phyloP scores from a whole-genome alignment of 208 protist genomes.

The Borovskyia barvae region DNA sequence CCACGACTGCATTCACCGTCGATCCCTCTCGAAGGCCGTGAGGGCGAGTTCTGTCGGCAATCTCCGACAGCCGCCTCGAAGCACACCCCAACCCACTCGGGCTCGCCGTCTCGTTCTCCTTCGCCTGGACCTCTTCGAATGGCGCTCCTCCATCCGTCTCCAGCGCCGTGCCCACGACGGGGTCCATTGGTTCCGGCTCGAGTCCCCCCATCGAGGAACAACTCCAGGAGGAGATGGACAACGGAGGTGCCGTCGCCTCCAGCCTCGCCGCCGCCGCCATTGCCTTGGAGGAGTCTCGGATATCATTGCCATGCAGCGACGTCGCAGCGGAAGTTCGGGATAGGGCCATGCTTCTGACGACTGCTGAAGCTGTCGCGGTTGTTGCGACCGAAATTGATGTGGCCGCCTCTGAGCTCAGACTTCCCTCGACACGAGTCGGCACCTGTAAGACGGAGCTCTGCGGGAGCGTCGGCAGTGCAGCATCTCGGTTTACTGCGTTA shows the following conservation, averaged over 20 bases:
- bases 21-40: slow-evolving; percentile 12
- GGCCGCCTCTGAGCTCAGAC: slow-evolving; percentile 11
- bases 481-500: slow-evolving; percentile 5
- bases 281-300: background rate
- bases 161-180: background rate
- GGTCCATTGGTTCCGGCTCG: slow-evolving; percentile 9
- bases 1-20: slow-evolving; percentile 1
- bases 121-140: too few relatives aligned
- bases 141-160: too few relatives aligned
- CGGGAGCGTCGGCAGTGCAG: slow-evolving; percentile 10
- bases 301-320: slow-evolving; percentile 2
- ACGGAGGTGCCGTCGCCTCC: slow-evolving; percentile 28
- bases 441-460: slow-evolving; percentile 21
- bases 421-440: slow-evolving; percentile 9
- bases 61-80: background rate
- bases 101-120: slow-evolving; percentile 8
- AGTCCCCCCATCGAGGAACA: background rate
- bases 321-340: slow-evolving; percentile 6
- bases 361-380: background rate
- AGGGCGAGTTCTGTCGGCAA: background rate
- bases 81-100: background rate
- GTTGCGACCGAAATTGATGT: slow-evolving; percentile 7
- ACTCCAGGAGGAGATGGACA: background rate
- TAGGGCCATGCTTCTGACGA: slow-evolving; percentile 6
- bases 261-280: slow-evolving; percentile 6